phyloP scores from a whole-genome alignment of 1,284 basidiomycete species.

The Grifola frondosa region DNA sequence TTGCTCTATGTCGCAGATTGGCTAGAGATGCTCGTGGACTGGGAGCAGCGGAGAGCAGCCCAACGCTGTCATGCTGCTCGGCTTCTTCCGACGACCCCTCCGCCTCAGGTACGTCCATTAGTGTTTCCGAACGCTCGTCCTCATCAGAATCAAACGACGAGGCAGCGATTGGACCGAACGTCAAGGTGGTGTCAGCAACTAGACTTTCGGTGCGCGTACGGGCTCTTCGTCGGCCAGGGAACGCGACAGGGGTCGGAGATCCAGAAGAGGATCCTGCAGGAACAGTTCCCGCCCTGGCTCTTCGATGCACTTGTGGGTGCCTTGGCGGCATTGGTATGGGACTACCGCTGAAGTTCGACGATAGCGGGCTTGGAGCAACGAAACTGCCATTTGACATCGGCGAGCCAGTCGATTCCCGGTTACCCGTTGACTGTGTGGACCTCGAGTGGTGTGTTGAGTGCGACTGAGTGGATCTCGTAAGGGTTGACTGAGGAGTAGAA shows the following conservation, averaged over 20 bases:
- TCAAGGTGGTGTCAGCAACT: slow-evolving; percentile 35
- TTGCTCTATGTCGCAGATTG: slow-evolving; percentile 43
- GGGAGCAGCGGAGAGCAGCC: slow-evolving; percentile 50
- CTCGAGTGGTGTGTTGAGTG: slow-evolving; percentile 44
- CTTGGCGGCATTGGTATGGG: slow-evolving; percentile 72
- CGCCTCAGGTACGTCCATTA: slow-evolving; percentile 52
- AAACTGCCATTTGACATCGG: slow-evolving; percentile 33
- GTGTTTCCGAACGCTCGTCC: slow-evolving; percentile 38
- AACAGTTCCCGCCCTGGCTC: slow-evolving; percentile 51
- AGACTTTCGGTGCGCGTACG: slow-evolving; percentile 47
- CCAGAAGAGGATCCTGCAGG: slow-evolving; percentile 43
- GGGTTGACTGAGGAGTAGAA: slow-evolving; percentile 40
- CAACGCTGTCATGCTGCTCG: slow-evolving; percentile 71
- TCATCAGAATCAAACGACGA: slow-evolving; percentile 39
- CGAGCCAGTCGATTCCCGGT: slow-evolving; percentile 55
- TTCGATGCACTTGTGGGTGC: slow-evolving; percentile 47
- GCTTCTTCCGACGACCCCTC: slow-evolving; percentile 57
- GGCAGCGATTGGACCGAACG: slow-evolving; percentile 33
- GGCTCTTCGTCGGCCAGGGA: slow-evolving; percentile 35
- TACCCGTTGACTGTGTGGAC: slow-evolving; percentile 56
- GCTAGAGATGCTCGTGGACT: slow-evolving; percentile 59
- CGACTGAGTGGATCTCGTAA: slow-evolving; percentile 40
- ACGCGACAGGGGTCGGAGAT: slow-evolving; percentile 46
- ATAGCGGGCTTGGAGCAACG: slow-evolving; percentile 33
- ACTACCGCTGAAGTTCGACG: slow-evolving; percentile 32